Evolutionary conservation across 1,284 basidiomycete genomes (phyloP).

Genomic region (Pascua sp.): DNA sequence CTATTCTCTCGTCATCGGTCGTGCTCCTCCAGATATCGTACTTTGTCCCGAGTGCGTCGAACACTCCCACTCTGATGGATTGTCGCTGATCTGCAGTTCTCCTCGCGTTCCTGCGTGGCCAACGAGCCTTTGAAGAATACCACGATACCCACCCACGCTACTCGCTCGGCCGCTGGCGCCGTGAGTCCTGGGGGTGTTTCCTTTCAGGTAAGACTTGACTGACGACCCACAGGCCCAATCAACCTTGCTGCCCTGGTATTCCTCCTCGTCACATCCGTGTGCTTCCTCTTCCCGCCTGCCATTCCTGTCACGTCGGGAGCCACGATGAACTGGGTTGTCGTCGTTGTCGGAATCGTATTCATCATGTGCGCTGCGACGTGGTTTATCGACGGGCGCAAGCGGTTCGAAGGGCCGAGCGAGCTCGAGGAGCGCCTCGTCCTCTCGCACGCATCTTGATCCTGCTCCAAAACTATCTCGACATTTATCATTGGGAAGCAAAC

Average conservation of each 20-base stretch:
- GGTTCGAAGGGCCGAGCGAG: slow-evolving; percentile 40
- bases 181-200: slow-evolving; percentile 14
- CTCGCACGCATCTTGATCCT: no score
- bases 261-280: slow-evolving; percentile 50
- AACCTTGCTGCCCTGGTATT: slow-evolving; percentile 47
- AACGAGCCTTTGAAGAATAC: slow-evolving; percentile 2
- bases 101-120: slow-evolving; percentile 23
- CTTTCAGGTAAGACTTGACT: not conserved
- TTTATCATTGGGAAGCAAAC: no score
- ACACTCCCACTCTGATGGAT: slow-evolving; percentile 21
- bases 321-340: slow-evolving; percentile 52
- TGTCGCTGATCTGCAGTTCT: slow-evolving; percentile 19
- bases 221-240: slow-evolving; percentile 17
- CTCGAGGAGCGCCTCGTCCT: not conserved
- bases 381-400: slow-evolving; percentile 42
- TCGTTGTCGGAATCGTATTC: slow-evolving; percentile 34
- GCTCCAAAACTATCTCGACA: no score
- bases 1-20: slow-evolving; percentile 46
- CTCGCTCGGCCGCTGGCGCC: slow-evolving; percentile 1
- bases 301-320: slow-evolving; percentile 38
- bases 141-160: slow-evolving; percentile 16
- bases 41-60: slow-evolving; percentile 44
- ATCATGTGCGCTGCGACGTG: slow-evolving; percentile 42
- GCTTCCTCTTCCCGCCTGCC: slow-evolving; percentile 54
- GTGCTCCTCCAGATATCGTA: slow-evolving; percentile 50